Conservation (phyloP, 2,329 filamentous ascomycete genomes). For the Rasamsonia emersonii region DNA sequence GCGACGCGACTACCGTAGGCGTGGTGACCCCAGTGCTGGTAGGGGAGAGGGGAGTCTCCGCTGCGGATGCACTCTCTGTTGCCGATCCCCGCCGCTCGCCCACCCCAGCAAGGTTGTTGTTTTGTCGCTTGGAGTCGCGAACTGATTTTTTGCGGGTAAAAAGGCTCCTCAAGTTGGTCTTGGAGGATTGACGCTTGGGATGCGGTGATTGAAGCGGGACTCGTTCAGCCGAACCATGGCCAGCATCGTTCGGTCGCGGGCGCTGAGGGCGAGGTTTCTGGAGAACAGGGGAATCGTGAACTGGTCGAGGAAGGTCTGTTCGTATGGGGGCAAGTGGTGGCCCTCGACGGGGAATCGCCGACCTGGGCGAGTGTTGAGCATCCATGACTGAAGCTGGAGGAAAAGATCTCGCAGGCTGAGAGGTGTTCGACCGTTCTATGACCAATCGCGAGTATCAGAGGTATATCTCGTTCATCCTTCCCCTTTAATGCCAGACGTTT, state of each 20-base stretch:
- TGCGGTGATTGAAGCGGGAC: conserved; percentile 23
- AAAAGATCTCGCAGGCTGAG: too few species aligned
- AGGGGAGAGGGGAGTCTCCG: conserved; percentile 16
- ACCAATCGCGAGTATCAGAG: too few species aligned
- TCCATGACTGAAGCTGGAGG: too few species aligned
- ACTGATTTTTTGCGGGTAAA: conserved; percentile 28
- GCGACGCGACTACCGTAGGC: conserved; percentile 17
- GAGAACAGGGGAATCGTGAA: conserved; percentile 10
- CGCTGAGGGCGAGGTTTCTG: conserved; percentile 19
- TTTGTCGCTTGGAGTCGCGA: conserved; percentile 17
- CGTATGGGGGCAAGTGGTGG: conserved; percentile 27
- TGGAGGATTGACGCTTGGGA: conserved; percentile 28
- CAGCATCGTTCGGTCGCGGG: conserved; percentile 24
- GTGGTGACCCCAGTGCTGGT: conserved; percentile 18
- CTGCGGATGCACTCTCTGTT: conserved; percentile 11
- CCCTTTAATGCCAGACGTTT: too few species aligned
- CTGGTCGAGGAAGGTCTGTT: conserved; percentile 28
- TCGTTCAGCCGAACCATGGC: conserved; percentile 18
- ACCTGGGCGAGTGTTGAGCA: conserved; percentile 9
- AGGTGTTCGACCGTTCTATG: too few species aligned
- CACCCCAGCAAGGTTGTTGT: conserved; percentile 24
- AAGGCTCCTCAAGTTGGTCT: conserved; percentile 27
- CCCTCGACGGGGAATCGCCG: conserved; percentile 30
- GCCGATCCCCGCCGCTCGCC: conserved; percentile 19
- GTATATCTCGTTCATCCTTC: too few species aligned